phyloP scores from a whole-genome alignment of 2,329 filamentous ascomycete species.

The Paecilomyces dactylethromorphus region DNA sequence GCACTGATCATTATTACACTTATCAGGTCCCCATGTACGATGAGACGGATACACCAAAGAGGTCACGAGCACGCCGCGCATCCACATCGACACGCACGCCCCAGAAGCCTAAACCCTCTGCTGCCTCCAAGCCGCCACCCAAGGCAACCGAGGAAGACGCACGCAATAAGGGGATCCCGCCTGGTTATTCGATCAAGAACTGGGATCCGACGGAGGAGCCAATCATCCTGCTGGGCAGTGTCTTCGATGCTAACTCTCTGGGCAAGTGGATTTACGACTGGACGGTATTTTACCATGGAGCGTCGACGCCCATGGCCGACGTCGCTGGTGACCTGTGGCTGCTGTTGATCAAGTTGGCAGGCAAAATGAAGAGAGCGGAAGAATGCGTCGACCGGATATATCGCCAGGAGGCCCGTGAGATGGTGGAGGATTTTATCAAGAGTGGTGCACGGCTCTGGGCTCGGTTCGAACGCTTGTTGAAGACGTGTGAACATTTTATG shows the following conservation, averaged over 20 bases:
- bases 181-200: conserved; percentile 92
- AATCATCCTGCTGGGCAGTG: conserved; percentile 87
- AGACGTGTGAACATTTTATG: conserved; percentile 91
- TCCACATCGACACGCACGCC: conserved; percentile 46
- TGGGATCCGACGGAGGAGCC: conserved; percentile 94
- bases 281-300: conserved; percentile 86
- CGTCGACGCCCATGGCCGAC: conserved; percentile 76
- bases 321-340: conserved; percentile 95
- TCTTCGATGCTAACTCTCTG: conserved; percentile 94
- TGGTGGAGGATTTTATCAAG: conserved; percentile 84
- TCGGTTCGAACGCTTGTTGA: conserved; percentile 79
- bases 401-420: conserved; percentile 64
- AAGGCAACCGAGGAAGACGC: conserved; percentile 62
- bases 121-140: conserved; percentile 31
- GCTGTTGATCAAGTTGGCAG: conserved; percentile 83
- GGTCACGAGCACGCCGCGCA: conserved; percentile 47
- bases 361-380: conserved; percentile 87
- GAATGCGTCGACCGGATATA: conserved; percentile 69
- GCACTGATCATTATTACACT: conserved; percentile 47
- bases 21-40: conserved; percentile 51
- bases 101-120: conserved; percentile 34
- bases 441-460: conserved; percentile 80
- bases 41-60: conserved; percentile 45
- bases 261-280: conserved; percentile 99
- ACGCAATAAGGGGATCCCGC: conserved; percentile 62